Evolutionary conservation across 2,329 filamentous ascomycete species (phyloP).

Genomic region (Coniella lustricola): DNA sequence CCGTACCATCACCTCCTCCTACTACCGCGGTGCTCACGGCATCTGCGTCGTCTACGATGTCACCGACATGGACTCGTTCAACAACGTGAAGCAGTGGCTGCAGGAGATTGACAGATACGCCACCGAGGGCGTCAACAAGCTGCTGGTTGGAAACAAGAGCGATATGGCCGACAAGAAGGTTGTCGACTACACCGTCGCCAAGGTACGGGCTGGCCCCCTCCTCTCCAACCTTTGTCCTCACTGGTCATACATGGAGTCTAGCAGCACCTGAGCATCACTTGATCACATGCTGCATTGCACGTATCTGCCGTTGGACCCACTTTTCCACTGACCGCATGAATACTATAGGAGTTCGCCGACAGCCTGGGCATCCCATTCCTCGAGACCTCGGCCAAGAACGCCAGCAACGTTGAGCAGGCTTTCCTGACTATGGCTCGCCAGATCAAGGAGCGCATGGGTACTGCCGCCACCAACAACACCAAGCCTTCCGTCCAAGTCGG

Average conservation of each 20-base stretch:
- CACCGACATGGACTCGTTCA: slow-evolving; percentile 99
- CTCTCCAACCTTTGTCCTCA: neutral
- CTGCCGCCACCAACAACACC: slow-evolving; percentile 90
- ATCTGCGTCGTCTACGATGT: slow-evolving; percentile 99
- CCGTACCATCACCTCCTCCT: slow-evolving; percentile 98
- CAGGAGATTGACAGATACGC: slow-evolving; percentile 99
- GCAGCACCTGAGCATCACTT: slow-evolving; percentile 4
- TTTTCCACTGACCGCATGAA: slow-evolving; percentile 12
- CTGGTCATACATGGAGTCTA: neutral
- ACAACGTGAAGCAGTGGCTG: slow-evolving; percentile 99
- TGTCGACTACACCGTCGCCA: slow-evolving; percentile 97
- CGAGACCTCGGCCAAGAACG: slow-evolving; percentile 99
- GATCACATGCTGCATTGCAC: slow-evolving; percentile 11
- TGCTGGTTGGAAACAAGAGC: slow-evolving; percentile 99
- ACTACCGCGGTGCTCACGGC: slow-evolving; percentile 97
- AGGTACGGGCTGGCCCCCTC: slow-evolving; percentile 54
- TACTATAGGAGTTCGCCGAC: slow-evolving; percentile 94
- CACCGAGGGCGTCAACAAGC: slow-evolving; percentile 98
- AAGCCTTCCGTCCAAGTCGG: slow-evolving; percentile 97
- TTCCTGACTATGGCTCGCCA: slow-evolving; percentile 99
- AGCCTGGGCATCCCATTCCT: slow-evolving; percentile 98
- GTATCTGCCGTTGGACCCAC: slow-evolving; percentile 9
- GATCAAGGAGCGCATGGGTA: slow-evolving; percentile 99
- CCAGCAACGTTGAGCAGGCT: slow-evolving; percentile 98
- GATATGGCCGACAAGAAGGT: slow-evolving; percentile 99